Conservation (phyloP, 805 yeast genomes). For the Sugiyamaella valdiviana region DNA sequence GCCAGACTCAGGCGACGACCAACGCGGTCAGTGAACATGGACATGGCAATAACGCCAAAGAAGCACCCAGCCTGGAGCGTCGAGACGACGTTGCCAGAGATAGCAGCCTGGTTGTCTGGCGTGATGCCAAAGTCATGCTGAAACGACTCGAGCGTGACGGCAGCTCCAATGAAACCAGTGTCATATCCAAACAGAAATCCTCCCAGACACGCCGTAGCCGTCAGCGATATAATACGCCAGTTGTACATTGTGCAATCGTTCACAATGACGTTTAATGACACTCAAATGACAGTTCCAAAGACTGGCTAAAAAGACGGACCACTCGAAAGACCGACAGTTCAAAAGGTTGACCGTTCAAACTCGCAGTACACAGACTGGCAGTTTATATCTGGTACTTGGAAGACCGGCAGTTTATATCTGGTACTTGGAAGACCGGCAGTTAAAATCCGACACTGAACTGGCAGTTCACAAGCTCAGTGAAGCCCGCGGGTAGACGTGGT, state of each 20-base stretch:
- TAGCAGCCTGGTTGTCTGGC: slow-evolving; percentile 39
- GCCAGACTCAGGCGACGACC: slow-evolving; percentile 70
- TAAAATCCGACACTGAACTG: too few relatives aligned
- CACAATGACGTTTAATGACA: too few relatives aligned
- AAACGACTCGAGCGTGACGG: slow-evolving; percentile 71
- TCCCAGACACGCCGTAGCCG: slow-evolving; percentile 7
- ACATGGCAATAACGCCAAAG: slow-evolving; percentile 46
- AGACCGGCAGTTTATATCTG: too few relatives aligned
- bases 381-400: too few relatives aligned
- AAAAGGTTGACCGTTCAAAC: too few relatives aligned
- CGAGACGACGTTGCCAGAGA: slow-evolving; percentile 68
- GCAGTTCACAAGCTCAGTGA: too few relatives aligned
- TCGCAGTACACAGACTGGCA: too few relatives aligned
- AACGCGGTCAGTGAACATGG: slow-evolving; percentile 57
- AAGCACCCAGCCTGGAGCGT: slow-evolving; percentile 80
- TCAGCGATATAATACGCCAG: slow-evolving; percentile 5
- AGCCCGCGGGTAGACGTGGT: too few relatives aligned
- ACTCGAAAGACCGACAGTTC: too few relatives aligned
- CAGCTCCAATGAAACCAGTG: slow-evolving; percentile 42
- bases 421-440: too few relatives aligned
- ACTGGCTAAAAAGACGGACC: too few relatives aligned
- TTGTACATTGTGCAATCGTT: background rate
- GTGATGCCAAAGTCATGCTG: slow-evolving; percentile 44
- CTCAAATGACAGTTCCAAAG: too few relatives aligned
- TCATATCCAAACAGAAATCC: slow-evolving; percentile 12